Base-by-base conservation (phyloP, 2,329 filamentous ascomycete genomes). In the Penicillium sp. region DNA sequence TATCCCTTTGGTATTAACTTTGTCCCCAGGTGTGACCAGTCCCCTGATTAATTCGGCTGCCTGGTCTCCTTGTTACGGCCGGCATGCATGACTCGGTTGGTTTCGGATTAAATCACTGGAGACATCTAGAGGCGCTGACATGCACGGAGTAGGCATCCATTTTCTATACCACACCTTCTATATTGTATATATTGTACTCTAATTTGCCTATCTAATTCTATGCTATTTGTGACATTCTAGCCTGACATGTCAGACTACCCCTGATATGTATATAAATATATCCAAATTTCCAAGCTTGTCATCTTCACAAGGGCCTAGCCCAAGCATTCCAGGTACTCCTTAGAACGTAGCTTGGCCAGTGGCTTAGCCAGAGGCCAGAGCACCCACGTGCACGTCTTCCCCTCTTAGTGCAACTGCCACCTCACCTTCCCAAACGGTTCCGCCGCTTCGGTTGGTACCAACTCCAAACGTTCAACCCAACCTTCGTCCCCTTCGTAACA, bases 391-490 rank as follows among this genome's bases (percentile, higher is more conserved):
- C 22, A n/a, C 8, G 10, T 9, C 13, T 37, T n/a, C 11, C 4
- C n/a, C 7, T 26, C 32, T 20, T 22, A 10, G n/a, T 13, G 7
- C 32, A 10, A 46, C 9, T 20, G 10, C n/a, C 24, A 39, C 9
- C n/a, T 51, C 18, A 22, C 43, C 37, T 40, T 39, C 38, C 49
- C 31, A 9, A 42, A 2, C 46, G 52, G 31, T 29, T 35, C 56
- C 56, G 60, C 56, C 64, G 56, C 53, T 48, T 58, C 50, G 70
- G 70, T 70, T 83, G 81, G 68, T 79, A 81, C 83, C 83, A 86
- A 69, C 81, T 85, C 84, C 84, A 87, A 58, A 87, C 84, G 71
- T 87, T 86, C 70, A 86, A 69, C 0, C 84, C 84, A 55, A 86
- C 77, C 73, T 87, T 86, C 37, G 72, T 76, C 2, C 84, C 84